Base-by-base conservation (phyloP, 192 early-diverging fungal species). In the Paraglomus brasilianum region DNA sequence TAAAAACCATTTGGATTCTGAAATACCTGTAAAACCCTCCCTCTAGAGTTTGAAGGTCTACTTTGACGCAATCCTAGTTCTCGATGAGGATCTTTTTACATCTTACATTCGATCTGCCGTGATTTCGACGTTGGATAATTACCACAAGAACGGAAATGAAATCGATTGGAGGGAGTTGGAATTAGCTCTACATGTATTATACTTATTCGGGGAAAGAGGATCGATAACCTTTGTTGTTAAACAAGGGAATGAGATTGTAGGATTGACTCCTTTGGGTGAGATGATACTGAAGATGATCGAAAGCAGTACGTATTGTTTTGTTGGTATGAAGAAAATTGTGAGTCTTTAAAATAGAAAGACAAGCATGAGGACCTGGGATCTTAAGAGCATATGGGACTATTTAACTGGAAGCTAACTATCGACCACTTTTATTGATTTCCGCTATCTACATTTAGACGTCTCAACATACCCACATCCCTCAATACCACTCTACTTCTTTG, bases 91-190 rank as follows among this genome's bases (percentile, higher is more conserved):
- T 13, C 59, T 91, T 21, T 90, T 83, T 65, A 78, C 86, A 15
- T 43, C 74, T 9, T 87, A 82, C 70, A 60, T 91, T 36, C 82
- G 83, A 50, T 82, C 85, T 36, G 78, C 83, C n/a, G 81, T 94
- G 0, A 78, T 78, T 17, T 75, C 71, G 1, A 89, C 84, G 0
- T 79, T 93, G 48, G 83, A 85, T n/a, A 82, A 81, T 24, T 86
- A 83, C 72, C 73, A 66, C n/a, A 76, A 74, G 30, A 39, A 48
- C 39, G 75, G 74, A 46, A 80, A 75, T n/a, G 77, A 83, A 17
- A 59, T 82, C 59, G 80, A 82, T 66, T 94, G 92, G 92, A 80
- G 85, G 14, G 89, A 92, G 41, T 79, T 89, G 15, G 92, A 94
- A 69, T 79, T 93, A 40, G 85, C 86, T 41, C 74, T 94, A 30